Base-by-base conservation (phyloP, 2,329 filamentous ascomycete genomes). In the Xylaria sp. region DNA sequence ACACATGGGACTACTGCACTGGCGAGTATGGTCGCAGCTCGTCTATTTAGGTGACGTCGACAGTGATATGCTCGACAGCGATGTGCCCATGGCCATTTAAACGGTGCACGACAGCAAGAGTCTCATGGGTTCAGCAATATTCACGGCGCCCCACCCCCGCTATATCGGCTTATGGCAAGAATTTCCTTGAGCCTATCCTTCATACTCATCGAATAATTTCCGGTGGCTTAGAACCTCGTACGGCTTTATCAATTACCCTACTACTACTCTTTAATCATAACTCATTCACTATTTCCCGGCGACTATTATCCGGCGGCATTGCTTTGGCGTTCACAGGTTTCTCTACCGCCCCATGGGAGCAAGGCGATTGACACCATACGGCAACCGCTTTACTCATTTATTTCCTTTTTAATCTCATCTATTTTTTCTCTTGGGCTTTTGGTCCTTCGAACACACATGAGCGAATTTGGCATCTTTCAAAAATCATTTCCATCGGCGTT, bases 1-100 rank as follows among this genome's bases (percentile, higher is more conserved):
- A 5, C 94, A 97, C 72, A 86, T 97, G 44, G 87, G 91, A 13
- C 83, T 95, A 5, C 79, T 98, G 23, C 93, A 97, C 76, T 97
- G 93, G 93, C 85, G 91, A 49, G 90, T 97, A 3, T 98, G 93
- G 92, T 85, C 86, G 1, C 85, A 86, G 2, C 80, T 96, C 54
- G 87, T 90, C 11, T 97, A 97, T 73, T 67, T 78, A 13, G 76
- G 75, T 25, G 81, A 69, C 23, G 47, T 62, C 37, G 70, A 73
- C 40, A 64, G 49, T 23, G 65, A 72, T 35, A 63, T 70, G 56
- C 25, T 64, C 6, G 49, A 66, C 51, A 60, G 57, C 35, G 70
- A 72, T 47, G 64, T 69, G 44, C 31, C 68, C 15, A 70, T 69
- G 70, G 58, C 47, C 53, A 68, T 72, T 60, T 72, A 61, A 59